phyloP scores from a whole-genome alignment of 2,329 filamentous ascomycete species.

The Mollisiaceae sp. region DNA sequence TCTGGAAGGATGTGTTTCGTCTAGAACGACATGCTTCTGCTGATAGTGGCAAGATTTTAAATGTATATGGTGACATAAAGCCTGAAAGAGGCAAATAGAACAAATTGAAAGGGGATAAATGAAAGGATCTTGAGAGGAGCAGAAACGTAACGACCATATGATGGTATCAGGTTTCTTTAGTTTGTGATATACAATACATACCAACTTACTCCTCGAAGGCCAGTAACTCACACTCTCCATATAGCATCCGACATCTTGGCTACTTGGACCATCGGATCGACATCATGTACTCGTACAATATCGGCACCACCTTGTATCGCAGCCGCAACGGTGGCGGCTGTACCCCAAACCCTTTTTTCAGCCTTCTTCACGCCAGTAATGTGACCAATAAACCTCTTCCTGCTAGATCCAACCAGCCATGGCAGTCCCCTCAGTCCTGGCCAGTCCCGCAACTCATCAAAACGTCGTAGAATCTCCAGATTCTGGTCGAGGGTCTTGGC shows the following conservation, averaged over 20 bases:
- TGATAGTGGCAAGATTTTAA: no score
- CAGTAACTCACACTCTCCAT: conserved; percentile 57
- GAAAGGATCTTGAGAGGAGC: background rate
- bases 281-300: conserved; percentile 91
- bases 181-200: background rate
- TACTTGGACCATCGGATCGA: conserved; percentile 83
- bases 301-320: conserved; percentile 88
- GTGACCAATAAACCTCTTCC: conserved; percentile 86
- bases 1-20: no score
- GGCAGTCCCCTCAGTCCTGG: conserved; percentile 72
- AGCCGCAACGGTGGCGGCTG: conserved; percentile 84
- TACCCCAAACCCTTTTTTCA: conserved; percentile 78
- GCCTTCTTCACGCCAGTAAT: conserved; percentile 78
- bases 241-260: conserved; percentile 92
- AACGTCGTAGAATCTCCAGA: conserved; percentile 73
- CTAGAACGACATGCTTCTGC: no score
- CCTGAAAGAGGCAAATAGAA: no score
- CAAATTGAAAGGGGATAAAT: no score
- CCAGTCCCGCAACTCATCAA: conserved; percentile 68
- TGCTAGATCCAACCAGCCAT: conserved; percentile 87
- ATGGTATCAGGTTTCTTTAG: background rate
- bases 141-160: background rate
- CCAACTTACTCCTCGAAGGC: background rate
- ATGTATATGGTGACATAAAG: no score
- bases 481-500: conserved; percentile 86